Conservation (phyloP, 306 rosid species). For the Begonia fuchsioides region DNA sequence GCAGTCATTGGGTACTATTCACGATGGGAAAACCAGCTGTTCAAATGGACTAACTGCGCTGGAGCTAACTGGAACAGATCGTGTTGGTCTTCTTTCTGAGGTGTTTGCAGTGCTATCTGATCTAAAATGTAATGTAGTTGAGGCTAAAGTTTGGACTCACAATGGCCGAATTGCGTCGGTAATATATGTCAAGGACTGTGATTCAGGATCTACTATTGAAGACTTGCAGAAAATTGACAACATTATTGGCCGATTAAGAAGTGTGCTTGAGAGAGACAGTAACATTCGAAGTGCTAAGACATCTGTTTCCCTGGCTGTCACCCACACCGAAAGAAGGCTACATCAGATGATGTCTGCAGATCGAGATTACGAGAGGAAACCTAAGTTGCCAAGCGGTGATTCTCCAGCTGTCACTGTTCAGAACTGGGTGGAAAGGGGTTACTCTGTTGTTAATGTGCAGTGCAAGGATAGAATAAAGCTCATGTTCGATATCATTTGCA, state of each 20-base stretch:
- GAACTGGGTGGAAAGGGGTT: constrained; percentile 75
- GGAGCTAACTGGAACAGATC: constrained; percentile 81
- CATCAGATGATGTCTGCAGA: constrained; percentile 94
- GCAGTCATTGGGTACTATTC: constrained; percentile 68
- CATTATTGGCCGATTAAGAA: constrained; percentile 62
- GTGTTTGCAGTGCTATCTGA: constrained; percentile 84
- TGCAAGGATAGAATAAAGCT: constrained; percentile 80
- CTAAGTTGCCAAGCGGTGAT: constrained; percentile 29
- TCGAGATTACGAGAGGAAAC: constrained; percentile 69
- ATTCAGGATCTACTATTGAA: constrained; percentile 56
- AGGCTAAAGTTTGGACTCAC: constrained; percentile 92
- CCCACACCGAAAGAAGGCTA: constrained; percentile 74
- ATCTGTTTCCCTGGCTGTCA: constrained; percentile 43
- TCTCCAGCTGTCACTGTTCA: constrained; percentile 48
- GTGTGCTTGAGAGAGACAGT: constrained; percentile 71
- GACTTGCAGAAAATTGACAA: constrained; percentile 48
- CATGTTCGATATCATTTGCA: constrained; percentile 69
- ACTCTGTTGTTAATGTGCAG: constrained; percentile 78
- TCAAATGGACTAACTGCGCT: constrained; percentile 45
- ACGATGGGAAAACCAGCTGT: constrained; percentile 21
- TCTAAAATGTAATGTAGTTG: constrained; percentile 78
- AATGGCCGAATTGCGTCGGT: constrained; percentile 82
- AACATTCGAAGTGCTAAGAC: constrained; percentile 75
- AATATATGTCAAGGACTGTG: constrained; percentile 46
- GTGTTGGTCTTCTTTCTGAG: constrained; percentile 85